Percentiles rank a stretch among this genome's conserved stretches.
Evolutionary conservation across 352 stramenopile species (phyloP).

Genomic region (Phytophthora aleatoria): DNA sequence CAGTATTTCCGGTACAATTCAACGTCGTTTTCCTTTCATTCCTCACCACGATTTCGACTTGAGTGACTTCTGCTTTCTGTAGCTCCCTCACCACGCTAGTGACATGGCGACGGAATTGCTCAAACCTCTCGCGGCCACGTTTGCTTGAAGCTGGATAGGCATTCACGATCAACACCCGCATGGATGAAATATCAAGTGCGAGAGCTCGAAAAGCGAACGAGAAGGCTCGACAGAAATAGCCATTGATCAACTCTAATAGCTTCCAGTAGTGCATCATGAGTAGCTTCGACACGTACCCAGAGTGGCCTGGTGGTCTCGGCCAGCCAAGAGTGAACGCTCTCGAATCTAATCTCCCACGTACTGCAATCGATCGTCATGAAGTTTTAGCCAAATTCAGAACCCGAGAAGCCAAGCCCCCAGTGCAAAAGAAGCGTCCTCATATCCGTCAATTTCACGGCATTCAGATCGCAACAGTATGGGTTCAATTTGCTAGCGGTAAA

Average conservation of each 20-base stretch:
- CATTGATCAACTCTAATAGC: not conserved
- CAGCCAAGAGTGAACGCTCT: constrained; percentile 41
- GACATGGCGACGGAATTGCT: constrained; percentile 60
- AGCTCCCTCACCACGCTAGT: constrained; percentile 54
- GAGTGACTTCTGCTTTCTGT: constrained; percentile 65
- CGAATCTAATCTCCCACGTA: constrained; percentile 2
- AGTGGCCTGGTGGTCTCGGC: constrained; percentile 65
- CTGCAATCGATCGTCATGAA: constrained; percentile 34
- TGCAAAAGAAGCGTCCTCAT: constrained; percentile 27
- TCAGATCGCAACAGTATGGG: constrained; percentile 26
- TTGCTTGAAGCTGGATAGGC: constrained; percentile 53
- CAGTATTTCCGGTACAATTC: not conserved
- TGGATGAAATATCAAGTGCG: constrained; percentile 24
- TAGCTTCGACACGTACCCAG: constrained; percentile 47
- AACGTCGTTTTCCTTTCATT: not conserved
- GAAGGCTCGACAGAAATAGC: constrained; percentile 8
- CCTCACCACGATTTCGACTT: constrained; percentile 64
- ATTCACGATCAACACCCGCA: constrained; percentile 80
- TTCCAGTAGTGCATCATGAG: constrained; percentile 9
- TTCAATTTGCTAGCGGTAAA: not conserved
- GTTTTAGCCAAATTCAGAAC: constrained; percentile 50
- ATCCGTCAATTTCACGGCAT: constrained; percentile 27
- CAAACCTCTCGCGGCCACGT: constrained; percentile 48
- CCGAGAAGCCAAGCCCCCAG: constrained; percentile 6
- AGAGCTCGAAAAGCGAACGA: not conserved